Evolutionary conservation across 352 stramenopile species (phyloP).

Genomic region (Blastocystis sp.): DNA sequence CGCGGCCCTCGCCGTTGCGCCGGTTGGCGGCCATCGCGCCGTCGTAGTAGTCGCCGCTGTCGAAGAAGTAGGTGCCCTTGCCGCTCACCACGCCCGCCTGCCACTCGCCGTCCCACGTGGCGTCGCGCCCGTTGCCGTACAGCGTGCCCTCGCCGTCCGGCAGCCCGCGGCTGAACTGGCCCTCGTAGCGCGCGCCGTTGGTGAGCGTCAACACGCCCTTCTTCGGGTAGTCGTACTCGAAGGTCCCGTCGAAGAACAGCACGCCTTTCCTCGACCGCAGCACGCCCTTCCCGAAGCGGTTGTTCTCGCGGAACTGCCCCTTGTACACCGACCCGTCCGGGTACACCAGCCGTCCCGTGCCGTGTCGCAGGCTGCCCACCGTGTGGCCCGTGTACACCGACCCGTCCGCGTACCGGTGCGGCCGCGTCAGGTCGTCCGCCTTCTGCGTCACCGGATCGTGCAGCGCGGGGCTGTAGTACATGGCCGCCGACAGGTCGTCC

Average conservation of each 20-base stretch:
- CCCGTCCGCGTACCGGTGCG: not conserved
- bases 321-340: slow-evolving; percentile 33
- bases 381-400: slow-evolving; percentile 3
- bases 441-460: not conserved
- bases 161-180: not conserved
- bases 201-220: slow-evolving; percentile 32
- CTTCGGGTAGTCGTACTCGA: slow-evolving; percentile 15
- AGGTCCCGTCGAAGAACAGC: slow-evolving; percentile 27
- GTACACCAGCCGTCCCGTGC: slow-evolving; percentile 7
- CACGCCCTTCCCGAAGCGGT: not conserved
- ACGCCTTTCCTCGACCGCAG: slow-evolving; percentile 23
- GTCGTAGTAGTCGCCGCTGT: slow-evolving; percentile 54
- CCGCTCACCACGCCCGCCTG: not conserved
- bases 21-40: not conserved
- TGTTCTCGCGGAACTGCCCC: slow-evolving; percentile 27
- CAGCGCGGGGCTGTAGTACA: not conserved
- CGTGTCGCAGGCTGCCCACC: not conserved
- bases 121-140: slow-evolving; percentile 24
- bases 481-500: not conserved
- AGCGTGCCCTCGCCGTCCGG: slow-evolving; percentile 43
- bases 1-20: not conserved
- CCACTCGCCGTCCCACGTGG: slow-evolving; percentile 43
- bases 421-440: no score
- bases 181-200: slow-evolving; percentile 52
- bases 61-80: slow-evolving; percentile 48